A percentile compares a stretch with the other conserved stretches of the same genome.
phyloP scores from a whole-genome alignment of 202 grass and related monocot genomes.

The Brachypodium distachyon region DNA sequence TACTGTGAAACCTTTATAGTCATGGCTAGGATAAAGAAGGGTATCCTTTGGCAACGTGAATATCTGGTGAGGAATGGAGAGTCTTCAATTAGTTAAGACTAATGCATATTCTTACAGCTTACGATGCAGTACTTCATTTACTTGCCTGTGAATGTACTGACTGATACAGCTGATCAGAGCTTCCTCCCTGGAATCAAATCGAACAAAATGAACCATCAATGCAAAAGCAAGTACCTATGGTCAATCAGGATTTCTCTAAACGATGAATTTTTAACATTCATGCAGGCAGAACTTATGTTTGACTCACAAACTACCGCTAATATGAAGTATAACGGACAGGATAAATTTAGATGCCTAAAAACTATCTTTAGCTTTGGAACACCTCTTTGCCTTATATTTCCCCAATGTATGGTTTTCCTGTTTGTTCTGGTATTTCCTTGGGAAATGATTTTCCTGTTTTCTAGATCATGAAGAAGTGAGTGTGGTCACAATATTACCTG shows the following conservation, averaged over 20 bases:
- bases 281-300: background rate
- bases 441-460: background rate
- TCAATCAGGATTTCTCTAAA: conserved; percentile 1
- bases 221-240: background rate
- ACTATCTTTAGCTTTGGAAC: background rate
- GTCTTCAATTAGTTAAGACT: conserved; percentile 1
- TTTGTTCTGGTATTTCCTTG: background rate
- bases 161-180: conserved; percentile 58
- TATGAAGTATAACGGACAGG: background rate
- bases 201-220: background rate
- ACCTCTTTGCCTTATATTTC: background rate
- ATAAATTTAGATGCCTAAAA: background rate
- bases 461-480: background rate
- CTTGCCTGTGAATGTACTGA: conserved; percentile 99
- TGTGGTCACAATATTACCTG: conserved; percentile 49
- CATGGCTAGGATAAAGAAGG: conserved; percentile 86
- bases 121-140: background rate
- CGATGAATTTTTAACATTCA: background rate
- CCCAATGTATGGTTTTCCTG: background rate
- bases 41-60: conserved; percentile 83
- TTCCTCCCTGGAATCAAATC: conserved; percentile 62
- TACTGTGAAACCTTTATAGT: conserved; percentile 98
- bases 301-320: background rate
- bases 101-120: background rate
- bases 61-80: conserved; percentile 44